These are phyloP conservation scores for Triangularia verruculosa DNA, from an alignment of 2,329 filamentous ascomycete genomes.

Conservation along the genomic window DNA sequence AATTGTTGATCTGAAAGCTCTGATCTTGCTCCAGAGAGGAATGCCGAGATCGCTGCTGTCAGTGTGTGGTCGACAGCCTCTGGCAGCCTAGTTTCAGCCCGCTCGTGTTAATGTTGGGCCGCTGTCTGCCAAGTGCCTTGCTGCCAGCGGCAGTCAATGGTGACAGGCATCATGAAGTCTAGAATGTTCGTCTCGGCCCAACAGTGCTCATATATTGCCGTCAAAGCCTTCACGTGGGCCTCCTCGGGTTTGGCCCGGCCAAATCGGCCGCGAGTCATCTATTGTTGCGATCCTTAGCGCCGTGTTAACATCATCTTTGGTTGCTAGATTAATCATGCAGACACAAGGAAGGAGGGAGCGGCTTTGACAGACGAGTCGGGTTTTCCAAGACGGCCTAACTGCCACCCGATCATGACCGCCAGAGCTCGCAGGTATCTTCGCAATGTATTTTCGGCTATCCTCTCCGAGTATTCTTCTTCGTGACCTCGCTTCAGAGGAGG, in stretches of 20 bases:
- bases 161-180: neutral
- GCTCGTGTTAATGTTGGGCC: neutral
- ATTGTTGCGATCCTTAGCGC: neutral
- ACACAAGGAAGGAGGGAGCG: neutral
- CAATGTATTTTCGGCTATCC: neutral
- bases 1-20: neutral
- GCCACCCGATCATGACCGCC: neutral
- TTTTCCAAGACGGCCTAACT: neutral
- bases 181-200: constrained; percentile 1
- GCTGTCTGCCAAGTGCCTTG: neutral
- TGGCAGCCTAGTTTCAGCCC: neutral
- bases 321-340: neutral
- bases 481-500: neutral
- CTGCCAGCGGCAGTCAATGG: neutral
- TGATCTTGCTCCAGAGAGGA: neutral
- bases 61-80: neutral
- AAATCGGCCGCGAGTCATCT: neutral
- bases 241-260: neutral
- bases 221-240: neutral
- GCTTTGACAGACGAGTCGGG: neutral
- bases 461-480: neutral
- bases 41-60: neutral
- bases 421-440: neutral
- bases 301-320: neutral
- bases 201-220: neutral